Conservation (phyloP, 1,284 basidiomycete genomes). For the Ceraceosorus guamensis region DNA sequence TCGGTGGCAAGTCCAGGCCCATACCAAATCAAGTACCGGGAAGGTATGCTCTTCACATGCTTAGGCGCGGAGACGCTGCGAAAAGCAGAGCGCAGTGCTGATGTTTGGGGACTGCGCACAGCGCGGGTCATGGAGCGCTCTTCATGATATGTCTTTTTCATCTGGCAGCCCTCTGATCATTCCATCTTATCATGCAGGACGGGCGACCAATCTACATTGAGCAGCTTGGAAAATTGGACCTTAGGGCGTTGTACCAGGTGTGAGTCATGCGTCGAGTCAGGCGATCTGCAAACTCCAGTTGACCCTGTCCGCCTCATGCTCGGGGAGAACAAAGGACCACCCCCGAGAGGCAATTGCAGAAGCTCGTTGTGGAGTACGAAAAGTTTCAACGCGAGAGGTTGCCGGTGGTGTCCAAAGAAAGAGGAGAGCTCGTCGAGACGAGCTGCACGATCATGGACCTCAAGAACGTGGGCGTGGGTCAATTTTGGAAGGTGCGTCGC, state of each 20-base stretch:
- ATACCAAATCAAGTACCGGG: no score
- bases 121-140: no score
- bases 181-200: conserved; percentile 56
- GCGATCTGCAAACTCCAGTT: conserved; percentile 53
- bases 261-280: conserved; percentile 8
- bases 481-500: conserved; percentile 70
- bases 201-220: conserved; percentile 95
- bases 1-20: not conserved
- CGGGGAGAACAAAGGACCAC: conserved; percentile 58
- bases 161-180: not conserved
- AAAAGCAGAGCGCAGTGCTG: not conserved
- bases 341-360: conserved; percentile 78
- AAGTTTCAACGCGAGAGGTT: conserved; percentile 63
- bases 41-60: no score
- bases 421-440: conserved; percentile 87
- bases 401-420: conserved; percentile 67
- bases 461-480: conserved; percentile 67
- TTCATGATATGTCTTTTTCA: not conserved
- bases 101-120: not conserved
- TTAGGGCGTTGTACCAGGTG: conserved; percentile 58
- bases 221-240: conserved; percentile 80
- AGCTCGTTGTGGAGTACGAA: conserved; percentile 90
- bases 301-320: conserved; percentile 19
- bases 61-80: no score
- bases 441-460: conserved; percentile 97